A percentile compares a stretch with the other conserved stretches of the same genome.
Conservation (phyloP, 768 basidiomycete species). For the Termitomyces sp. region DNA sequence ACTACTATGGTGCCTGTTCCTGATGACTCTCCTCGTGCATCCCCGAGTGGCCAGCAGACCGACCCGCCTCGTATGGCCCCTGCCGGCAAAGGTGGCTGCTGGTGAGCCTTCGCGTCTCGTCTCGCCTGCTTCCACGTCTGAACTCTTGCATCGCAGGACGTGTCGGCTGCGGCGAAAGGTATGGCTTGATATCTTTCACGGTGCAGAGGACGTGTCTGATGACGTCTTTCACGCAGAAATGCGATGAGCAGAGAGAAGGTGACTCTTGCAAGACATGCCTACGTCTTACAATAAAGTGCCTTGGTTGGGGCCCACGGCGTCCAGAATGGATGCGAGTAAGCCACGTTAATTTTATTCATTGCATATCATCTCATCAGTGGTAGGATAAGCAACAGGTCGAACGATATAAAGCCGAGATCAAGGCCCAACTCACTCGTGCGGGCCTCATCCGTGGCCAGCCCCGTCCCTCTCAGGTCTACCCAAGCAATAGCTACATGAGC, state of each 20-base stretch:
- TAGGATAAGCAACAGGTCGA: slow-evolving; percentile 83
- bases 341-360: slow-evolving; percentile 2
- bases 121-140: slow-evolving; percentile 5
- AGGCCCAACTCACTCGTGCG: slow-evolving; percentile 69
- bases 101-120: slow-evolving; percentile 41
- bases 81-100: slow-evolving; percentile 72
- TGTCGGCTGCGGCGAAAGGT: slow-evolving; percentile 83
- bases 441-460: slow-evolving; percentile 84
- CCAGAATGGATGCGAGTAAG: slow-evolving; percentile 88
- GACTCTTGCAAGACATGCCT: slow-evolving; percentile 80
- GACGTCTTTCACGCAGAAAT: slow-evolving; percentile 53
- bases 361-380: neutral
- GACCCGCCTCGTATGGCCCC: slow-evolving; percentile 49
- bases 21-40: slow-evolving; percentile 34
- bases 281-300: slow-evolving; percentile 74
- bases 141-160: slow-evolving; percentile 46
- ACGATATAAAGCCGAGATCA: slow-evolving; percentile 79
- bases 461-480: slow-evolving; percentile 47
- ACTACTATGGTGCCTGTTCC: slow-evolving; percentile 27
- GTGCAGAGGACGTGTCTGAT: neutral
- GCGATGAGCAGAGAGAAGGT: slow-evolving; percentile 78
- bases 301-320: slow-evolving; percentile 80
- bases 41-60: slow-evolving; percentile 40
- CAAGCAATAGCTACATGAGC: slow-evolving; percentile 20
- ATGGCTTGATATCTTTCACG: slow-evolving; percentile 16